Conservation (phyloP, 805 yeast genomes). For the Candida arabinofermentans region DNA sequence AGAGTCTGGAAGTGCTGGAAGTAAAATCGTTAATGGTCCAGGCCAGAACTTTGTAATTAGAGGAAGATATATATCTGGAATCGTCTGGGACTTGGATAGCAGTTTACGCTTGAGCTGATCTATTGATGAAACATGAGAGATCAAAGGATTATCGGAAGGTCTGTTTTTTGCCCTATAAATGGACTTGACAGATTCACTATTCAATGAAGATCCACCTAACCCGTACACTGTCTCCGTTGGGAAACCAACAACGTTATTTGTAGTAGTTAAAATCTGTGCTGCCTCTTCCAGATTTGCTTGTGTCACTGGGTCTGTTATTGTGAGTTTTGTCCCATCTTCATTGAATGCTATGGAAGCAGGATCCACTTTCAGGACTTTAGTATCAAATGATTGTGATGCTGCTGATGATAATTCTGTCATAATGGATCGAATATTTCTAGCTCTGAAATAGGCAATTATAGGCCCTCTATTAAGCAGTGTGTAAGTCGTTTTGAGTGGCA, state of each 20-base stretch:
- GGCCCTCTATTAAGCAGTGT: not conserved
- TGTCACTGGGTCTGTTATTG: conserved; percentile 50
- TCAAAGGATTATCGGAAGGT: conserved; percentile 93
- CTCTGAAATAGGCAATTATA: not conserved
- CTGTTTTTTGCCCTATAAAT: conserved; percentile 89
- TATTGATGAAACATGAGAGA: conserved; percentile 79
- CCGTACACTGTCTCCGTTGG: conserved; percentile 99
- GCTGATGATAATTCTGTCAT: not conserved
- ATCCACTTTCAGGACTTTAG: conserved; percentile 52
- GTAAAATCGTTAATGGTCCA: conserved; percentile 85
- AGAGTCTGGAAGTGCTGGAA: conserved; percentile 51
- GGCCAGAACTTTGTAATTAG: conserved; percentile 84
- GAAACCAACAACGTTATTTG: conserved; percentile 73
- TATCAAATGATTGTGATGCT: conserved; percentile 19
- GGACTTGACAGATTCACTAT: conserved; percentile 64
- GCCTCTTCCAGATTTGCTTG: conserved; percentile 51
- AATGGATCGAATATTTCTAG: too few relatives aligned
- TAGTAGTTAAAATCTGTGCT: conserved; percentile 45
- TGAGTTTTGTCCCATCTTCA: conserved; percentile 30
- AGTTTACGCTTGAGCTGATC: conserved; percentile 65
- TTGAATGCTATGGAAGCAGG: conserved; percentile 48
- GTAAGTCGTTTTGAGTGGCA: not conserved
- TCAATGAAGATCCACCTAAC: conserved; percentile 80
- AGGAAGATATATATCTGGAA: conserved; percentile 66
- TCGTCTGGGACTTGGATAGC: conserved; percentile 36